Conservation (phyloP, 192 early-diverging fungal genomes). For the Coemansia nantahalensis region DNA sequence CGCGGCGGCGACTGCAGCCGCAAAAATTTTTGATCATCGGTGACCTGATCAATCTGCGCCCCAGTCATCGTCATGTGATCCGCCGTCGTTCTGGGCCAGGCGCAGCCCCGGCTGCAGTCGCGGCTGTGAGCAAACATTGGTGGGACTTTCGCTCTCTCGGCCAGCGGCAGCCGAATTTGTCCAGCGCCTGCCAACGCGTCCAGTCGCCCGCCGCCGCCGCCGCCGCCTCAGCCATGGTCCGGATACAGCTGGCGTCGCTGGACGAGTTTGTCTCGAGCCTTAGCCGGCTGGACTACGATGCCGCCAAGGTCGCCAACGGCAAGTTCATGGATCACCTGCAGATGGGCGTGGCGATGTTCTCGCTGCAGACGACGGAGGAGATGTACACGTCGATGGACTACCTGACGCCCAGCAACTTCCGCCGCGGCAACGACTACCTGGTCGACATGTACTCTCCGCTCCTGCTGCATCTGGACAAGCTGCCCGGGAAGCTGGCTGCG, state of each 20-base stretch:
- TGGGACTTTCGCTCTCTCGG: too few relatives aligned
- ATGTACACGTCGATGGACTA: slow-evolving; percentile 56
- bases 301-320: slow-evolving; percentile 43
- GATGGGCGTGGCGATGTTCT: slow-evolving; percentile 51
- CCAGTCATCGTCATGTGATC: slow-evolving; percentile 5
- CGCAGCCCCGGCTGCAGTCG: too few relatives aligned
- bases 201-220: too few relatives aligned
- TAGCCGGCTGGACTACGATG: slow-evolving; percentile 50
- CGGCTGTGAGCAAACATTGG: too few relatives aligned
- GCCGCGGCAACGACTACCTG: slow-evolving; percentile 43
- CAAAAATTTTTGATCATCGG: slow-evolving; percentile 29
- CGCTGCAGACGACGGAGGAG: slow-evolving; percentile 50
- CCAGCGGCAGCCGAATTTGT: too few relatives aligned
- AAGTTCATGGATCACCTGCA: slow-evolving; percentile 51
- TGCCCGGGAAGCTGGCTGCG: slow-evolving; percentile 24
- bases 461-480: slow-evolving; percentile 29
- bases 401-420: slow-evolving; percentile 38
- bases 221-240: slow-evolving; percentile 21
- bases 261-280: slow-evolving; percentile 45
- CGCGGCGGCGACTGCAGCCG: too few relatives aligned
- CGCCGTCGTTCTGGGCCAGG: not conserved
- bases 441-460: slow-evolving; percentile 40
- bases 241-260: slow-evolving; percentile 41
- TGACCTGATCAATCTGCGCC: too few relatives aligned
- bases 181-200: too few relatives aligned